Evolutionary conservation across 2,329 filamentous ascomycete species (phyloP).

Genomic region (Monilinia laxa): DNA sequence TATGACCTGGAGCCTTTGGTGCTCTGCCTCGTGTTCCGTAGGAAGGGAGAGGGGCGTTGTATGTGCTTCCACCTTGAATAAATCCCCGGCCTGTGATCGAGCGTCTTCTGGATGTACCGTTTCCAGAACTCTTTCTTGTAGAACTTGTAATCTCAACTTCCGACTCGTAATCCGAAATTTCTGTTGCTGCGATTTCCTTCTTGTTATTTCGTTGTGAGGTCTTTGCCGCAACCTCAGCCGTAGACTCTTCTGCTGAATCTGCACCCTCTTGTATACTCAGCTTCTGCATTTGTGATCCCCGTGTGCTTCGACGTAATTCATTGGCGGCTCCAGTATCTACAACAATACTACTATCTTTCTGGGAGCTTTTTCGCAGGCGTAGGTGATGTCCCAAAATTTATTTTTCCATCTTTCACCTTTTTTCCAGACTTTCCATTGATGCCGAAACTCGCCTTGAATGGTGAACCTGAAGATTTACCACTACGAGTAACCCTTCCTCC

Average conservation of each 20-base stretch:
- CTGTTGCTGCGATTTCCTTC: neutral
- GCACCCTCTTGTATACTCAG: neutral
- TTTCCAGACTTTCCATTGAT: slow-evolving; percentile 3
- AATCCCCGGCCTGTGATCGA: slow-evolving; percentile 21
- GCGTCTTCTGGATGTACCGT: neutral
- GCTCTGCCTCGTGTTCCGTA: slow-evolving; percentile 6
- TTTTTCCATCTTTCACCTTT: slow-evolving; percentile 19
- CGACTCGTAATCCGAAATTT: slow-evolving; percentile 17
- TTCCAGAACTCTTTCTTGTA: slow-evolving; percentile 24
- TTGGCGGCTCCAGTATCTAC: slow-evolving; percentile 2
- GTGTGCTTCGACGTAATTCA: slow-evolving; percentile 8
- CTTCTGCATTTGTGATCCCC: neutral
- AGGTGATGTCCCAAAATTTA: slow-evolving; percentile 29
- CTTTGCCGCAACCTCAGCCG: slow-evolving; percentile 16
- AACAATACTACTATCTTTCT: slow-evolving; percentile 21
- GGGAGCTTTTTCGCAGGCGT: slow-evolving; percentile 33
- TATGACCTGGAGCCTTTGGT: slow-evolving; percentile 2
- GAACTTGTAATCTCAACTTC: slow-evolving; percentile 26
- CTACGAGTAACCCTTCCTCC: slow-evolving; percentile 17
- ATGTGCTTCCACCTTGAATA: slow-evolving; percentile 20
- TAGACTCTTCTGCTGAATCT: slow-evolving; percentile 24
- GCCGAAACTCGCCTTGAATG: neutral
- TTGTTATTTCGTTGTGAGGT: slow-evolving; percentile 26
- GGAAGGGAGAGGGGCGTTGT: slow-evolving; percentile 19
- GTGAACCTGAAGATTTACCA: neutral